A percentile compares a stretch with the other conserved stretches of the same genome.
These are phyloP conservation scores for Phtheirospermum japonicum DNA, from an alignment of 257 asterid species.

Conservation along the genomic window DNA sequence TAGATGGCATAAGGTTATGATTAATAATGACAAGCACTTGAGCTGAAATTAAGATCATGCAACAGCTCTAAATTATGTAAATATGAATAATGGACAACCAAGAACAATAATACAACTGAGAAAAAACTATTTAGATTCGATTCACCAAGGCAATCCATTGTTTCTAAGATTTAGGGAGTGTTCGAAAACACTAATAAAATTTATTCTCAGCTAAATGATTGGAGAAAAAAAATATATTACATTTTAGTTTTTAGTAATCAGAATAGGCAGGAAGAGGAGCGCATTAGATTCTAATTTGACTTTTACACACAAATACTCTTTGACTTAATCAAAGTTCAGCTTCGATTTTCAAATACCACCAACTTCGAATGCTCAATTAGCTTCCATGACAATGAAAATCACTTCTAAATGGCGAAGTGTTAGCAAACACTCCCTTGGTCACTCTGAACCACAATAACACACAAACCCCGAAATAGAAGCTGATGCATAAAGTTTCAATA, in stretches of 20 bases:
- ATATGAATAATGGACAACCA: conserved; percentile 4
- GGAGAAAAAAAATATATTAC: too few relatives aligned
- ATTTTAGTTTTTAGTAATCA: too few relatives aligned
- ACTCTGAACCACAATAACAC: conserved; percentile 13
- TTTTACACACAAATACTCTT: too few relatives aligned
- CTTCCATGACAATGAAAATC: too few relatives aligned
- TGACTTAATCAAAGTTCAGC: too few relatives aligned
- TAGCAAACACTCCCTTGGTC: not conserved
- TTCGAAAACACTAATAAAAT: too few relatives aligned
- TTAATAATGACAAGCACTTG: not conserved
- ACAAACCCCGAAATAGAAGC: conserved; percentile 4
- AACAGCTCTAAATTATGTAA: too few relatives aligned
- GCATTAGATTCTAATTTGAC: too few relatives aligned
- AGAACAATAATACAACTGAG: not conserved
- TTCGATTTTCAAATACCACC: not conserved
- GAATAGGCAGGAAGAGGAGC: too few relatives aligned
- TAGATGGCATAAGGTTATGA: not conserved
- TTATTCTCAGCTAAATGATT: too few relatives aligned
- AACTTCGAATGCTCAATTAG: not conserved
- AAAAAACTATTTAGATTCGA: not conserved
- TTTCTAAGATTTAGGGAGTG: not conserved
- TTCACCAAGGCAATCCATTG: conserved; percentile 4
- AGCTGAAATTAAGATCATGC: too few relatives aligned
- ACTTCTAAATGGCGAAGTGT: too few relatives aligned
- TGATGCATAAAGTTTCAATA: not conserved